Percentiles rank a stretch among this genome's conserved stretches.
Evolutionary conservation across 1,284 basidiomycete species (phyloP).

Genomic region (Ustilago tritici): DNA sequence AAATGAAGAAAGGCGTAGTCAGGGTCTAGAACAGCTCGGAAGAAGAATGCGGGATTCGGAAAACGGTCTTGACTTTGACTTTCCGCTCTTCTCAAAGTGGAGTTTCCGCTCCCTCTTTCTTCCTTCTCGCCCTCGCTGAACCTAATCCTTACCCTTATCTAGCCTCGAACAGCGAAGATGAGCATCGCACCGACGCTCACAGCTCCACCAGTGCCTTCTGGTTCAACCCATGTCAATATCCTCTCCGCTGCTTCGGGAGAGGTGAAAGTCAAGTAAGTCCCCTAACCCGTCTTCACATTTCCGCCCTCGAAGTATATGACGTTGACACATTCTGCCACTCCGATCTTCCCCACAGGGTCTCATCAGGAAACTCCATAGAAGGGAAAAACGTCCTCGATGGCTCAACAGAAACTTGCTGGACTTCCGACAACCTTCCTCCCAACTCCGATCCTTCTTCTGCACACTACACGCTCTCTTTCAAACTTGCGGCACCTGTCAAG

Average conservation of each 20-base stretch:
- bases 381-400: slow-evolving; percentile 48
- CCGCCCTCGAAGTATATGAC: not conserved
- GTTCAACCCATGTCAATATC: slow-evolving; percentile 24
- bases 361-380: slow-evolving; percentile 45
- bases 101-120: not conserved
- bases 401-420: slow-evolving; percentile 50
- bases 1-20: not conserved
- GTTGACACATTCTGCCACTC: not conserved
- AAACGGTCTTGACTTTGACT: not conserved
- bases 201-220: slow-evolving; percentile 8
- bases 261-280: slow-evolving; percentile 43
- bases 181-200: slow-evolving; percentile 30
- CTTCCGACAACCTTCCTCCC: slow-evolving; percentile 42
- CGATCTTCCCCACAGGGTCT: slow-evolving; percentile 17
- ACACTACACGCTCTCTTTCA: slow-evolving; percentile 29
- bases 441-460: slow-evolving; percentile 23
- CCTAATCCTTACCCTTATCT: not conserved
- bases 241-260: slow-evolving; percentile 14
- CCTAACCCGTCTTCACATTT: not conserved
- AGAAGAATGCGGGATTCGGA: not conserved
- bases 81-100: not conserved
- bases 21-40: slow-evolving; percentile 11
- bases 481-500: slow-evolving; percentile 10
- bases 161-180: slow-evolving; percentile 8
- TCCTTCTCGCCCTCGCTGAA: not conserved